Percentiles rank a stretch among this genome's conserved stretches.
phyloP scores from a whole-genome alignment of 2,329 filamentous ascomycete species.

The Colletotrichum tanaceti region DNA sequence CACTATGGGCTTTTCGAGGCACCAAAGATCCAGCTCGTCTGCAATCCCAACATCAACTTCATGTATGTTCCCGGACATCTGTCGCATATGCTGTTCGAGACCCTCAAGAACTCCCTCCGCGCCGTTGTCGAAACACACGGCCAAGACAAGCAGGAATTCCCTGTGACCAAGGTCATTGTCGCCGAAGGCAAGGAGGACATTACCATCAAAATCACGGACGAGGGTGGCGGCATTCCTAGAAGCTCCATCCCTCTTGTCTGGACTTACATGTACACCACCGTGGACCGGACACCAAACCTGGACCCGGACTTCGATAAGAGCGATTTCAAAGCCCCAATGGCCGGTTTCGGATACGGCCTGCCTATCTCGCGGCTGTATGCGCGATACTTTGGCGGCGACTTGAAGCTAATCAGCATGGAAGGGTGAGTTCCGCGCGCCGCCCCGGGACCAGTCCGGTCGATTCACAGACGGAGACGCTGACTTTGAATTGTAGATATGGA shows the following conservation, averaged over 20 bases:
- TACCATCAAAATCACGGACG: conserved; percentile 97
- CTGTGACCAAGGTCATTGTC: conserved; percentile 96
- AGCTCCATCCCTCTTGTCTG: conserved; percentile 97
- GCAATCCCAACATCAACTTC: conserved; percentile 93
- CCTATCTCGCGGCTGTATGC: conserved; percentile 95
- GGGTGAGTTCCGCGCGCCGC: conserved; percentile 71
- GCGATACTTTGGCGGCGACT: conserved; percentile 94
- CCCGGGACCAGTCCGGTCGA: background rate
- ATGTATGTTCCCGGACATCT: conserved; percentile 99
- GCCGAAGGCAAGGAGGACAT: conserved; percentile 99
- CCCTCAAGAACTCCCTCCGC: conserved; percentile 96
- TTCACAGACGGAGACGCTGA: conserved; percentile 30
- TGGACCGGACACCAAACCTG: conserved; percentile 92
- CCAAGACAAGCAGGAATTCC: conserved; percentile 94
- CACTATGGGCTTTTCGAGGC: conserved; percentile 98
- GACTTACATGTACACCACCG: conserved; percentile 99
- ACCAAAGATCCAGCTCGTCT: conserved; percentile 95
- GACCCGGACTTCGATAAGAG: conserved; percentile 99
- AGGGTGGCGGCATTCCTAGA: conserved; percentile 94
- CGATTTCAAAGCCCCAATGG: conserved; percentile 99
- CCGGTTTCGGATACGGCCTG: conserved; percentile 96
- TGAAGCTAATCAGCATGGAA: conserved; percentile 99
- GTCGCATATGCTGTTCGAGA: conserved; percentile 99
- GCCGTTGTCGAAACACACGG: conserved; percentile 97
- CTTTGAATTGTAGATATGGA: conserved; percentile 76